phyloP scores from a whole-genome alignment of 352 stramenopile genomes.

The Pythium periplocum region DNA sequence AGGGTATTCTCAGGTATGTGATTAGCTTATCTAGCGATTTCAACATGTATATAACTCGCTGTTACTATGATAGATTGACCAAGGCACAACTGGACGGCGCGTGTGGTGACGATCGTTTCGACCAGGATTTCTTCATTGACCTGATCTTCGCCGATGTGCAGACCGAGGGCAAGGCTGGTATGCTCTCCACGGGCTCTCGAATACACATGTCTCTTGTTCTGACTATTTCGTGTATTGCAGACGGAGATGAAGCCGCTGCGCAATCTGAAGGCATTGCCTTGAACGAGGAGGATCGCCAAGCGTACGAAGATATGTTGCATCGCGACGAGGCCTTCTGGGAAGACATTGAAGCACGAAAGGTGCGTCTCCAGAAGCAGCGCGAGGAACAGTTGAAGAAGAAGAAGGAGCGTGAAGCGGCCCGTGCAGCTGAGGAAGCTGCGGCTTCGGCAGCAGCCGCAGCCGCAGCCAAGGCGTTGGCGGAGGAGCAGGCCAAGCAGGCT shows the following conservation, averaged over 20 bases:
- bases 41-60: background rate
- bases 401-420: conserved; percentile 51
- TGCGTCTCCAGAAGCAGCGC: conserved; percentile 58
- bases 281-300: conserved; percentile 75
- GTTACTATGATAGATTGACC: conserved; percentile 59
- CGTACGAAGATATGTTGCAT: conserved; percentile 87
- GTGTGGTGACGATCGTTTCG: conserved; percentile 90
- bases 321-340: conserved; percentile 83
- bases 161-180: conserved; percentile 40
- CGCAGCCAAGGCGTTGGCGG: conserved; percentile 22
- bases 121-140: conserved; percentile 96
- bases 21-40: background rate
- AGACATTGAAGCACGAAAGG: conserved; percentile 80
- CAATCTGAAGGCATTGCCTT: conserved; percentile 60
- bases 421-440: conserved; percentile 28
- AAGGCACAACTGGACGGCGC: conserved; percentile 96
- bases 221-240: no score
- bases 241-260: conserved; percentile 2
- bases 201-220: no score
- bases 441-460: conserved; percentile 25
- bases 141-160: conserved; percentile 95
- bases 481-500: conserved; percentile 28
- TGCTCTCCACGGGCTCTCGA: no score
- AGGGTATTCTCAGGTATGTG: conserved; percentile 88
- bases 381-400: conserved; percentile 62